These are phyloP conservation scores for Ogataea naganishii DNA, from an alignment of 805 yeast genomes.

Conservation along the genomic window DNA sequence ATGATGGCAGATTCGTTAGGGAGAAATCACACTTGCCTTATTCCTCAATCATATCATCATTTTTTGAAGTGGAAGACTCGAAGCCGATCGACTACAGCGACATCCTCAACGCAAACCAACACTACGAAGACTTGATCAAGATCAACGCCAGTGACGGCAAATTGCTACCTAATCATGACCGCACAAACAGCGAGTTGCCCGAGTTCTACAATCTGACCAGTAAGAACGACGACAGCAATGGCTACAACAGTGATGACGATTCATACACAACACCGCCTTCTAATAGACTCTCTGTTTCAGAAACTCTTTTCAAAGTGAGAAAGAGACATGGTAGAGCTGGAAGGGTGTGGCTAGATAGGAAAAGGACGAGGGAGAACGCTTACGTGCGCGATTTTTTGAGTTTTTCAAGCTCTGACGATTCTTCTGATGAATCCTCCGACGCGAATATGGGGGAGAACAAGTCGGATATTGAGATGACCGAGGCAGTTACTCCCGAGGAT, in stretches of 20 bases:
- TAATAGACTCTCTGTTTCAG: constrained; percentile 27
- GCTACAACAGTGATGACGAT: constrained; percentile 10
- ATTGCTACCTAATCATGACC: constrained; percentile 34
- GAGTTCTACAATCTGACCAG: constrained; percentile 34
- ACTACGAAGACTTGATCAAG: constrained; percentile 21
- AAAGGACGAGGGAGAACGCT: constrained; percentile 34
- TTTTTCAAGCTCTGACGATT: constrained; percentile 21
- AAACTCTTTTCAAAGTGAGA: constrained; percentile 53
- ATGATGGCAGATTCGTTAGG: constrained; percentile 30
- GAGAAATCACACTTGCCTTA: constrained; percentile 67
- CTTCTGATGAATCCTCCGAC: constrained; percentile 5
- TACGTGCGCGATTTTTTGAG: constrained; percentile 12
- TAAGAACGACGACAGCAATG: constrained; percentile 9
- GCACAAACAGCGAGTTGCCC: constrained; percentile 23
- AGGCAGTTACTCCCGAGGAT: constrained; percentile 20
- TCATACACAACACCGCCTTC: constrained; percentile 10
- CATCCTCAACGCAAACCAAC: constrained; percentile 35
- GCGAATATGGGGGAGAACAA: constrained; percentile 29
- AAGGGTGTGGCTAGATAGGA: constrained; percentile 64
- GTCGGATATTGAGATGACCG: constrained; percentile 50
- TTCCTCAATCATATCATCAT: constrained; percentile 66
- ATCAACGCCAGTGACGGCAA: constrained; percentile 46
- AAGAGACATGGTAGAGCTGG: constrained; percentile 70
- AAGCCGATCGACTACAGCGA: constrained; percentile 41
- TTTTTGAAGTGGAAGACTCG: constrained; percentile 55